Percentiles rank a stretch among this genome's conserved stretches.
Evolutionary conservation across 108 stramenopile species (phyloP).

Genomic region (Stephanodiscus minutulus): DNA sequence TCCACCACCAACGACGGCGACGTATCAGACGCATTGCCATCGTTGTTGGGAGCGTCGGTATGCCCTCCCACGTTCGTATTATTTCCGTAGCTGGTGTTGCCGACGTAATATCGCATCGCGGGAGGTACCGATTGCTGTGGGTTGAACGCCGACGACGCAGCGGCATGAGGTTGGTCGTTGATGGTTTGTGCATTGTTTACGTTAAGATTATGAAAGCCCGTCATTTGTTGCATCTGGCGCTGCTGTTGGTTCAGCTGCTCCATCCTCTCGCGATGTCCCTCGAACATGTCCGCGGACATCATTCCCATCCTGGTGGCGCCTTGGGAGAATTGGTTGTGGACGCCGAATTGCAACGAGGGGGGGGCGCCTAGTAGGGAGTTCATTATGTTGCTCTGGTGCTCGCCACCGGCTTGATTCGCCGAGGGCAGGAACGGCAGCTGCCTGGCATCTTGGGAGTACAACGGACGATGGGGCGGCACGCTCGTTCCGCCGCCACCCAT

Average conservation of each 20-base stretch:
- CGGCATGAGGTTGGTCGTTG: neutral
- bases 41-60: neutral
- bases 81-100: neutral
- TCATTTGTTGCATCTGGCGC: slow-evolving; percentile 4
- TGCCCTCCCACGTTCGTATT: neutral
- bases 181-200: neutral
- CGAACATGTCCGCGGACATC: neutral
- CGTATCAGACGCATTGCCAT: neutral
- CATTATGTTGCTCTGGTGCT: neutral
- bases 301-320: neutral
- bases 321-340: neutral
- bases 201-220: neutral
- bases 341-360: neutral
- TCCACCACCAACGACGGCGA: neutral
- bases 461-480: neutral
- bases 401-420: neutral
- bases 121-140: neutral
- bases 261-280: neutral
- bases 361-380: neutral
- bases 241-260: slow-evolving; percentile 1
- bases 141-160: neutral
- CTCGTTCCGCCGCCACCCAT: neutral
- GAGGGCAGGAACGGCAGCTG: neutral
- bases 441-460: neutral
- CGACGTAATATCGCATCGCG: neutral